Percentiles rank a stretch among this genome's conserved stretches.
Evolutionary conservation across 108 stramenopile genomes (phyloP).

Genomic region (Chaetoceros muelleri): DNA sequence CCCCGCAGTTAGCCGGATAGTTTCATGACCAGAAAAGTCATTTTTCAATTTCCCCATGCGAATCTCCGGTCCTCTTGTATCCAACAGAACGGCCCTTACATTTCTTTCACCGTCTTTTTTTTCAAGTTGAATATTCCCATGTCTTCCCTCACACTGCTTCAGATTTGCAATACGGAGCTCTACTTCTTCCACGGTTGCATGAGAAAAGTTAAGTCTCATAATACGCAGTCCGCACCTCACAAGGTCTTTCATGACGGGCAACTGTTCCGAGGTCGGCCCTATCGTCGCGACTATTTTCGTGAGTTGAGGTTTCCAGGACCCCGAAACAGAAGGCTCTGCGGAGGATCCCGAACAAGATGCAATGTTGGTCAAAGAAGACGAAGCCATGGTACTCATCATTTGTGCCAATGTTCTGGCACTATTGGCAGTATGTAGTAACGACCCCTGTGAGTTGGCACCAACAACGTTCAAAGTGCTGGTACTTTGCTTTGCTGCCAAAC

Average conservation of each 20-base stretch:
- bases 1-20: conserved; percentile 45
- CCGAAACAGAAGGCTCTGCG: neutral
- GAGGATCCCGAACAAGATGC: too few relatives aligned
- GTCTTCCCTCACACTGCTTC: conserved; percentile 36
- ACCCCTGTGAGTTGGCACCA: too few relatives aligned
- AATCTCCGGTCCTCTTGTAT: conserved; percentile 94
- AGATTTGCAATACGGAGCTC: conserved; percentile 82
- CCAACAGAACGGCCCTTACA: conserved; percentile 73
- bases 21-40: conserved; percentile 65
- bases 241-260: conserved; percentile 58
- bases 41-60: conserved; percentile 76
- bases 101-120: conserved; percentile 23
- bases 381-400: too few relatives aligned
- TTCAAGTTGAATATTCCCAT: neutral
- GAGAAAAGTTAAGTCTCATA: conserved; percentile 93
- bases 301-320: conserved; percentile 34
- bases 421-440: too few relatives aligned
- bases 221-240: conserved; percentile 78
- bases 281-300: conserved; percentile 94
- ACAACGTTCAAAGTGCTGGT: too few relatives aligned
- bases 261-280: conserved; percentile 87
- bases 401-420: too few relatives aligned
- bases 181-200: conserved; percentile 92
- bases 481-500: too few relatives aligned
- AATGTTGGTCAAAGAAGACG: too few relatives aligned